These are phyloP conservation scores for Tulasnella sp. DNA, from an alignment of 768 basidiomycete genomes.

Conservation along the genomic window DNA sequence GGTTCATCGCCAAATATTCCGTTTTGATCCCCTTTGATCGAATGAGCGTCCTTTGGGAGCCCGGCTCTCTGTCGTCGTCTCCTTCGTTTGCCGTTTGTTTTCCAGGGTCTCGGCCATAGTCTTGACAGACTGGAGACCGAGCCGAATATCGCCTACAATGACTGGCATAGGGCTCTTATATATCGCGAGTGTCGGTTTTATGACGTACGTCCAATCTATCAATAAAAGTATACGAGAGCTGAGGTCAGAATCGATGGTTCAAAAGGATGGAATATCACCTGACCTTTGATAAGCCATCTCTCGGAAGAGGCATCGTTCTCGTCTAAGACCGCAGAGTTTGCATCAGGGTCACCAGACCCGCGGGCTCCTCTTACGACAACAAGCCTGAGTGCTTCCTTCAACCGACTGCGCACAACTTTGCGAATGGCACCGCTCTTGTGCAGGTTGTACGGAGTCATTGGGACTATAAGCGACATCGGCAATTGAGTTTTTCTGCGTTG, in stretches of 20 bases:
- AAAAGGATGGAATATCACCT: background rate
- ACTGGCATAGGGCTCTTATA: conserved; percentile 5
- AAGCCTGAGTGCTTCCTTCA: conserved; percentile 1
- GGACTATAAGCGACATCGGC: background rate
- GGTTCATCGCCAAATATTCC: background rate
- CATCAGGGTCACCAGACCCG: background rate
- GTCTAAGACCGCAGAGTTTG: background rate
- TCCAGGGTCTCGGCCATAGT: background rate
- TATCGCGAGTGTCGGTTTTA: background rate
- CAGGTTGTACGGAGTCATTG: background rate
- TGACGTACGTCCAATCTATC: conserved; percentile 7
- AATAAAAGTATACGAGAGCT: background rate
- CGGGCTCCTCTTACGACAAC: conserved; percentile 1
- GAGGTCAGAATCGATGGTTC: background rate
- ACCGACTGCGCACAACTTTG: background rate
- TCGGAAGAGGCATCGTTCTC: background rate
- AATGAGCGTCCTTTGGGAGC: background rate
- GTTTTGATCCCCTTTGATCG: background rate
- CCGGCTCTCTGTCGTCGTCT: background rate
- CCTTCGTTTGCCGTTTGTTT: background rate
- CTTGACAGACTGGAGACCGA: background rate
- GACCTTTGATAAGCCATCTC: conserved; percentile 5
- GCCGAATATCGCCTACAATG: background rate
- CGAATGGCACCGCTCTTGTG: conserved; percentile 4
- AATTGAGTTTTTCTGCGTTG: background rate